A percentile compares a stretch with the other conserved stretches of the same genome.
Conservation (phyloP, 305 asterid genomes). For the Fraxinus latifolia region DNA sequence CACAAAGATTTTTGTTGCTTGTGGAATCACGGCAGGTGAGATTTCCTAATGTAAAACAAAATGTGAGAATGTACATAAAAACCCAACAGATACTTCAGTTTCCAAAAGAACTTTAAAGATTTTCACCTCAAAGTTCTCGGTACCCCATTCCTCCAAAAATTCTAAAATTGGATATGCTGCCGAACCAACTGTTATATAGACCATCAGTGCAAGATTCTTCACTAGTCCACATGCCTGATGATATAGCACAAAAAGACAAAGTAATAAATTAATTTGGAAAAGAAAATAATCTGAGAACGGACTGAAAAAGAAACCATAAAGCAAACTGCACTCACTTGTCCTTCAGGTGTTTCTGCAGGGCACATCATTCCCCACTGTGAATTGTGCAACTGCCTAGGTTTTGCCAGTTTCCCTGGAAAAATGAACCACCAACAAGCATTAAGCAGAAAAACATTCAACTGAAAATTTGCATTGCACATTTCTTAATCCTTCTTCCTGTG, state of each 20-base stretch:
- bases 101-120: neutral
- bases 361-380: conserved; percentile 99
- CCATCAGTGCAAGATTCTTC: conserved; percentile 98
- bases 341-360: conserved; percentile 99
- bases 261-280: conserved; percentile 13
- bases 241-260: conserved; percentile 21
- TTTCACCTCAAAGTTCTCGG: conserved; percentile 94
- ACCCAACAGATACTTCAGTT: conserved; percentile 14
- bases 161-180: conserved; percentile 96
- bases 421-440: conserved; percentile 5
- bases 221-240: conserved; percentile 93
- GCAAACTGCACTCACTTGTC: conserved; percentile 62
- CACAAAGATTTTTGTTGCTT: conserved; percentile 90
- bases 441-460: neutral
- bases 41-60: conserved; percentile 56
- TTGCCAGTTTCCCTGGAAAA: conserved; percentile 82
- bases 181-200: conserved; percentile 91
- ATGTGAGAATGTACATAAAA: conserved; percentile 1
- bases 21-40: conserved; percentile 96
- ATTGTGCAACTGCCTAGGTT: conserved; percentile 98
- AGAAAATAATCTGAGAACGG: neutral
- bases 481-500: neutral
- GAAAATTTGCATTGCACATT: neutral
- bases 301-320: conserved; percentile 13
- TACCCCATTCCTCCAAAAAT: conserved; percentile 98